Evolutionary conservation across 2,329 filamentous ascomycete species (phyloP), one percentile per base, ranked within the genome.

Genomic region (Colletotrichum liaoningense): DNA sequence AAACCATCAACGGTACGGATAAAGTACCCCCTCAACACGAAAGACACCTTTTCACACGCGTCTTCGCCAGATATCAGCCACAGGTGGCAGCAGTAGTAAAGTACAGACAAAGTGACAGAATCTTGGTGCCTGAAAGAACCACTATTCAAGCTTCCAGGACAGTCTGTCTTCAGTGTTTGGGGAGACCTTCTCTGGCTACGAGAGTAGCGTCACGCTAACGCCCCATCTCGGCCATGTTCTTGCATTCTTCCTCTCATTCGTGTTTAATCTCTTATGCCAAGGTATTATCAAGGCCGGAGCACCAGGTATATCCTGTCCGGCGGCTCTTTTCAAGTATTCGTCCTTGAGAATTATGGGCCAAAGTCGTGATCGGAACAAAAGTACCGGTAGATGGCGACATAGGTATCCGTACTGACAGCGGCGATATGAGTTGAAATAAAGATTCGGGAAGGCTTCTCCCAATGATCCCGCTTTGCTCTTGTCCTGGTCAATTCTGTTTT

Each of bases 131-230:
- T 24, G 8, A 35, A 55, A 26, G 64, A 26, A 33, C 65, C 69
- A 69, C 65, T 69, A 42, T 69, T 72, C 69, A 69, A 69, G 69
- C 69, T 72, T 66, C 58, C 58, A 68, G 38, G 65, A 72, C 63
- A 57, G 49, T 63, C 63, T 56, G 49, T 57, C 63, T 56, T 64
- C 14, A 24, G 19, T 38, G 19, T 33, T 72, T 35, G 69, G 49
- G 46, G 49, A 62, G 64, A 16, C 64, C 64, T 63, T 60, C 55
- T 67, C 63, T 55, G 42, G 68, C 60, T 70, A 59, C 24, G 68
- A 64, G 22, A 26, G 63, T 57, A 57, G 63, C 63, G 63, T 26
- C 30, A 26, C 56, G 56, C 63, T 57, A 71, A 28, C 42, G 16
- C 46, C 33, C 63, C 68, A n/a, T 30, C 42, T 49, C 42, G 30